Evolutionary conservation across 169 alveolate species (phyloP), one percentile per base, ranked within the genome.

Genomic region (Plasmodium berghei): DNA sequence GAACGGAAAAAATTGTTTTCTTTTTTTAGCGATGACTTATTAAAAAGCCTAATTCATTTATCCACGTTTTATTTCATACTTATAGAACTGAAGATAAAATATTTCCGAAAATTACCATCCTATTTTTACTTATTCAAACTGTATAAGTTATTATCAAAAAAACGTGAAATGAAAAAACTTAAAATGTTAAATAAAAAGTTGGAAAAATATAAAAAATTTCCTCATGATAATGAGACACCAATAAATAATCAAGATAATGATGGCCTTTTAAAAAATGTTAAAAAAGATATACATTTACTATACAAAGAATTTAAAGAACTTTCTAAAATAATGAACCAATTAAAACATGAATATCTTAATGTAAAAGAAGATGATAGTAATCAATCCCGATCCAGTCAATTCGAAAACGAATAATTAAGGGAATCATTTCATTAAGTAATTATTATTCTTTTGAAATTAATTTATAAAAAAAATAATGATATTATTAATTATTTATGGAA

Each of bases 31-130:
- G 85, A 89, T 40, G 94, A 89, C 40, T 70, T 89, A 59, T 67
- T 92, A 71, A 69, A 71, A 42, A 52, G 69, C 34, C 91, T 87
- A 40, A 77, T 90, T 49, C 70, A 91, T 12, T 42, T 92, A 14
- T 90, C 94, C 10, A 94, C 89, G 74, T 85, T 92, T 59, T 92
- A 92, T 20, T 61, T 92, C 16, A 88, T 93, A 9, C 89, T 92
- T 24, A 62, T 90, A 12, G 93, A 92, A 87, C 70, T 92, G 34
- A 92, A 89, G 85, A 54, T 89, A 42, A 72, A 89, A 20, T 89
- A 89, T 22, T 72, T 86, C 56, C 58, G 73, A 22, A 73, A 86
- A 16, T 72, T 92, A 45, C 71, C 92, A 69, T 75, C 90, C 22
- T 92, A 88, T 58, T 92, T 87, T 58, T 89, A 88, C 72, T 61